phyloP scores from a whole-genome alignment of 2,329 filamentous ascomycete genomes.

The Dothideomycetes sp. region DNA sequence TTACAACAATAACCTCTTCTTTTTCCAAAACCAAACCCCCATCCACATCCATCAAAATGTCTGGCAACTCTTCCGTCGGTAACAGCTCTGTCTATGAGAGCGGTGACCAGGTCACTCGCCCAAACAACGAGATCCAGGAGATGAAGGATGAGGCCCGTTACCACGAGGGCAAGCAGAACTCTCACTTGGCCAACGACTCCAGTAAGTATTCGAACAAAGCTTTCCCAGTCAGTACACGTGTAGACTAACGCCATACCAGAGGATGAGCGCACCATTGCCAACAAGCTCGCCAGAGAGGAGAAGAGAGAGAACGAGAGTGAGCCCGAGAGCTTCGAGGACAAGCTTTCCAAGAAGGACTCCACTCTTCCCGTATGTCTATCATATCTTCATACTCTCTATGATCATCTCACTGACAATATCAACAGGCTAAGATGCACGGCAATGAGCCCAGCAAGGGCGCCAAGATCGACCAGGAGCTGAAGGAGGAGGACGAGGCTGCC shows the following conservation, averaged over 20 bases:
- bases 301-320: conserved; percentile 40
- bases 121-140: conserved; percentile 43
- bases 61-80: conserved; percentile 54
- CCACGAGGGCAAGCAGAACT: conserved; percentile 62
- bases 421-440: conserved; percentile 55
- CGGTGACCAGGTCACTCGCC: conserved; percentile 54
- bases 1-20: neutral
- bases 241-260: conserved; percentile 38
- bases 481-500: conserved; percentile 58
- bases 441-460: conserved; percentile 66
- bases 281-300: conserved; percentile 58
- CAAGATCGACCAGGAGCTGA: conserved; percentile 59
- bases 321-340: conserved; percentile 27
- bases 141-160: conserved; percentile 49
- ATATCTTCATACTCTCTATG: neutral
- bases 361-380: conserved; percentile 34
- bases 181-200: conserved; percentile 60
- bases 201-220: conserved; percentile 43
- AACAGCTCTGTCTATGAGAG: conserved; percentile 59
- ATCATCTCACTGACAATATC: conserved; percentile 2
- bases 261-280: conserved; percentile 63
- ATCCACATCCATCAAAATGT: conserved; percentile 32
- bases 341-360: conserved; percentile 48
- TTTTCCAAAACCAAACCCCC: conserved; percentile 1
- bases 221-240: neutral